Evolutionary conservation across 306 rosid species (phyloP), one percentile per base, ranked within the genome.

Genomic region (Prunus armeniaca): DNA sequence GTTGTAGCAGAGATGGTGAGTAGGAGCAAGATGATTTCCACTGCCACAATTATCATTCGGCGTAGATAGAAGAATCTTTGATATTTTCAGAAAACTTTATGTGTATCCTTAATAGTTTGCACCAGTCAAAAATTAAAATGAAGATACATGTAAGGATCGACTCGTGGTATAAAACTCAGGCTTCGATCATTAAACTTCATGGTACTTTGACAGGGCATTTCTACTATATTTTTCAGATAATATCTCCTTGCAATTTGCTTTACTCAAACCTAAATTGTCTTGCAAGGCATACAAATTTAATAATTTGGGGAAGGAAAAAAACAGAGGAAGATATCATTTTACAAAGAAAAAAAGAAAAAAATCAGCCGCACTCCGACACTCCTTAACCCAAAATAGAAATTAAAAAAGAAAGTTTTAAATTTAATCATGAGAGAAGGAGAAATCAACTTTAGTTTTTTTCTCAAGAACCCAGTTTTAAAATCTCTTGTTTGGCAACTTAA

Each of bases 401-500:
- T 11, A 57, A 82, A 62, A 32, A 32, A 5, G 6, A 72, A 78
- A 27, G 6, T 32, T 32, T 32, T 32, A 58, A 74, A 65, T 30
- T 61, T 27, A 46, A 6, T 46, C 1, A 43, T 9, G 52, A 15
- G 55, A 62, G 49, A 73, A 30, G 60, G 19, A 63, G 72, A 65
- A 64, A 86, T 95, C 89, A 96, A 79, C 89, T 32, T 63, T 67
- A 91, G 69, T 78, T 96, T 96, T 87, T 85, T 84, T 91, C 89
- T 88, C 97, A 83, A 85, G 45, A 79, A 83, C 74, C 91, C 89
- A 91, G 51, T 83, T 76, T 54, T 82, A 88, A 76, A 84, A 75
- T 73, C 57, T 1, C 38, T 30, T 30, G 1, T 30, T 0, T 30
- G 34, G 34, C 34, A 30, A 30, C 34, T 30, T 4, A 30, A 30